Evolutionary conservation across 805 yeast species (phyloP).

Genomic region (Hanseniaspora nectarophila): DNA sequence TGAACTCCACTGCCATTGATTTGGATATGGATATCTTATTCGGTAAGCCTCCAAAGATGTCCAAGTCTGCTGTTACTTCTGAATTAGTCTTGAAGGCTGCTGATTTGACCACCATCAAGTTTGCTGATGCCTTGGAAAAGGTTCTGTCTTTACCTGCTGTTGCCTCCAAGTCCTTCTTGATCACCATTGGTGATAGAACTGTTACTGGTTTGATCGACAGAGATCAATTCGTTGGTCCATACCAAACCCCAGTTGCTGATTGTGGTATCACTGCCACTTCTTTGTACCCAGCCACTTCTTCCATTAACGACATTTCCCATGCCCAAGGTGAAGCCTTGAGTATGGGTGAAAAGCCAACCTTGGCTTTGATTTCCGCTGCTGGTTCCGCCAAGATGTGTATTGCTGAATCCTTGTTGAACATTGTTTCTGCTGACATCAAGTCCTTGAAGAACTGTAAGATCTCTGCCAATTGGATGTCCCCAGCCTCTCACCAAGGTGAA

Average conservation of each 20-base stretch:
- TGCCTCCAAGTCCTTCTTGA: conserved; percentile 85
- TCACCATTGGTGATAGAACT: conserved; percentile 97
- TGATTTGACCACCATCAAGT: conserved; percentile 28
- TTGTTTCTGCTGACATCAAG: conserved; percentile 80
- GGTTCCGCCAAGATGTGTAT: conserved; percentile 93
- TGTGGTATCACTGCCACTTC: conserved; percentile 93
- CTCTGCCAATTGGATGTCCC: conserved; percentile 99
- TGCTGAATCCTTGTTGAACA: conserved; percentile 82
- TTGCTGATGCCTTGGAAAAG: conserved; percentile 61
- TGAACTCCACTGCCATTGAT: conserved; percentile 81
- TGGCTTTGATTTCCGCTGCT: conserved; percentile 76
- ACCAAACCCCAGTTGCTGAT: conserved; percentile 99
- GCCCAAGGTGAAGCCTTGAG: conserved; percentile 94
- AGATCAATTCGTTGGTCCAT: conserved; percentile 98
- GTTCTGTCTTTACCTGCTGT: conserved; percentile 86
- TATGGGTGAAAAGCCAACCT: conserved; percentile 89
- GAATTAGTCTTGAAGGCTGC: conserved; percentile 38
- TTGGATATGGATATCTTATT: conserved; percentile 88
- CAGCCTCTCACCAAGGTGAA: conserved; percentile 89
- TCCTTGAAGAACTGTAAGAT: conserved; percentile 63
- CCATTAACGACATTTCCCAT: conserved; percentile 48
- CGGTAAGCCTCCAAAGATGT: conserved; percentile 95
- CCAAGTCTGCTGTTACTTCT: conserved; percentile 57
- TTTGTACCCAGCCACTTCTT: conserved; percentile 24
- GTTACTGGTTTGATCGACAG: conserved; percentile 94